Conservation (phyloP, 2,329 filamentous ascomycete species). For the Mycosphaerella sp. region DNA sequence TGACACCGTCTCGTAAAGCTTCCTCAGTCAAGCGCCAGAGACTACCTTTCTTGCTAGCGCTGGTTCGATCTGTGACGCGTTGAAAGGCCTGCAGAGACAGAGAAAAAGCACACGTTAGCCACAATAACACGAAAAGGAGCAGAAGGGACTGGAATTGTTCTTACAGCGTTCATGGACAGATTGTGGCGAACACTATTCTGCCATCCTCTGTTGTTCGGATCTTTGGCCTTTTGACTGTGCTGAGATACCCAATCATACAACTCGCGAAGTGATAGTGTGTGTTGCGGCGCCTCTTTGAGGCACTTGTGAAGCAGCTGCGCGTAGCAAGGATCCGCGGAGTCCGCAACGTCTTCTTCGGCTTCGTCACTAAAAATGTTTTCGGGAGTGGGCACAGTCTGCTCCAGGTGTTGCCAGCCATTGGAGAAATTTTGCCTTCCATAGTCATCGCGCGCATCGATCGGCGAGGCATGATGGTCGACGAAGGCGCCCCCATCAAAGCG, state of each 20-base stretch:
- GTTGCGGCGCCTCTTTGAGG: conserved; percentile 58
- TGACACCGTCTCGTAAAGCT: conserved; percentile 64
- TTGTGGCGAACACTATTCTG: conserved; percentile 96
- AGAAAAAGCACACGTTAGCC: neutral
- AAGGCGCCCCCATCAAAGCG: conserved; percentile 8
- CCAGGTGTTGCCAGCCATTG: neutral
- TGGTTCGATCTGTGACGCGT: conserved; percentile 43
- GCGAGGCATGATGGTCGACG: conserved; percentile 9
- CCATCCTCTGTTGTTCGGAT: conserved; percentile 61
- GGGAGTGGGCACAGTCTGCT: conserved; percentile 7
- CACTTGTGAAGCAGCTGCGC: conserved; percentile 74
- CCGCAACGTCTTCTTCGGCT: conserved; percentile 13
- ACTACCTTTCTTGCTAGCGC: conserved; percentile 56
- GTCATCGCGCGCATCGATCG: conserved; percentile 4
- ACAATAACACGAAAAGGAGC: neutral
- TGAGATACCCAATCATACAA: conserved; percentile 86
- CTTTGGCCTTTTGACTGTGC: conserved; percentile 69
- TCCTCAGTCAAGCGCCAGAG: conserved; percentile 72
- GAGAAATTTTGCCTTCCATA: conserved; percentile 4
- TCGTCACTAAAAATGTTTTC: conserved; percentile 18
- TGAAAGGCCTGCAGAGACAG: conserved; percentile 47
- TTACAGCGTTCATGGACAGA: conserved; percentile 87
- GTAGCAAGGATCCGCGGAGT: conserved; percentile 45
- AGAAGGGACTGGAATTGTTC: conserved; percentile 29
- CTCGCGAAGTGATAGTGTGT: conserved; percentile 72